Evolutionary conservation across 2,329 filamentous ascomycete species (phyloP).

Genomic region (Ophiostoma triangulosporum): DNA sequence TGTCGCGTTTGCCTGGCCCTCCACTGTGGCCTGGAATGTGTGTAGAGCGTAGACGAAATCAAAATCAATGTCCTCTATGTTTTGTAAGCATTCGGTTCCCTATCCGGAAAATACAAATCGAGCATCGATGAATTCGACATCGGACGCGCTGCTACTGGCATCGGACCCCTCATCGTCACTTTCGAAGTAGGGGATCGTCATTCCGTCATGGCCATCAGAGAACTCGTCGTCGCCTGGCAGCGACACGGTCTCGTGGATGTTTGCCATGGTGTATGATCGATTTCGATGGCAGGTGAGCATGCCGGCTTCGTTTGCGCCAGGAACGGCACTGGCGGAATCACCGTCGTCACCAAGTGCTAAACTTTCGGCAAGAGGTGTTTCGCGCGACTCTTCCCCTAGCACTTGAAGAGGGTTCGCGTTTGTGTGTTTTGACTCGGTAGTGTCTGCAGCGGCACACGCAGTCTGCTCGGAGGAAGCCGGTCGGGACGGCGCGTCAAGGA

Average conservation of each 20-base stretch:
- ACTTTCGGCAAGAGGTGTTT: neutral
- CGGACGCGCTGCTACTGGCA: slow-evolving; percentile 49
- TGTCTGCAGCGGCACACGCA: neutral
- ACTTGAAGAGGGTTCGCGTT: neutral
- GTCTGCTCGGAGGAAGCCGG: neutral
- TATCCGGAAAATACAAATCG: slow-evolving; percentile 59
- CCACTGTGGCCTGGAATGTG: slow-evolving; percentile 93
- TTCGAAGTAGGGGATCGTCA: slow-evolving; percentile 14
- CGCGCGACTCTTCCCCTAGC: neutral
- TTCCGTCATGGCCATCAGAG: slow-evolving; percentile 2
- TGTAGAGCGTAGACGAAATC: slow-evolving; percentile 98
- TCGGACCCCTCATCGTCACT: slow-evolving; percentile 16
- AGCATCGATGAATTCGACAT: slow-evolving; percentile 37
- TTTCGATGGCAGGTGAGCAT: neutral
- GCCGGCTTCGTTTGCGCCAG: neutral
- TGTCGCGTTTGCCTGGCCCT: slow-evolving; percentile 94
- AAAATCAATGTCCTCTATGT: slow-evolving; percentile 97
- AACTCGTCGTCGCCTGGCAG: neutral
- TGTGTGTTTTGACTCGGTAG: neutral
- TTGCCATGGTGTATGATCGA: neutral
- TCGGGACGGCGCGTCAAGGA: slow-evolving; percentile 15
- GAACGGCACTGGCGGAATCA: neutral
- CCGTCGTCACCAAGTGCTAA: neutral
- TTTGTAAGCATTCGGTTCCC: slow-evolving; percentile 75
- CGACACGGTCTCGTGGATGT: neutral